A percentile compares a stretch with the other conserved stretches of the same genome.
Evolutionary conservation across 768 basidiomycete species (phyloP).

Genomic region (Omphalotus guepiniiformis): DNA sequence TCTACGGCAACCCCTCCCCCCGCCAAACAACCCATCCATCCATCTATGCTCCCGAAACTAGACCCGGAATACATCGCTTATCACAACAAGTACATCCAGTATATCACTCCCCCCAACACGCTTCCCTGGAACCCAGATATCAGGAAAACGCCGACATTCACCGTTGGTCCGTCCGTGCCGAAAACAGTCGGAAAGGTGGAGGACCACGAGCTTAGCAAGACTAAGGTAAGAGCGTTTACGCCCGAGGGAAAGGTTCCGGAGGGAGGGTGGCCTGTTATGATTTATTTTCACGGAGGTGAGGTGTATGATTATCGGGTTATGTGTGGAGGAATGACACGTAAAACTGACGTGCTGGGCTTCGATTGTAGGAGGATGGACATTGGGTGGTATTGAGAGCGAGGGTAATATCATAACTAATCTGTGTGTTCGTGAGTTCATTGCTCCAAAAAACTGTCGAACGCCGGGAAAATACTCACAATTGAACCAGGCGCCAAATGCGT

Average conservation of each 20-base stretch:
- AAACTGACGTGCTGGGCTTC: background rate
- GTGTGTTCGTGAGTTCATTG: conserved; percentile 51
- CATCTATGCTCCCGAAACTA: conserved; percentile 52
- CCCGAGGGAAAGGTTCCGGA: conserved; percentile 47
- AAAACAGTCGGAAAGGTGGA: conserved; percentile 50
- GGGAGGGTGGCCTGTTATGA: conserved; percentile 65
- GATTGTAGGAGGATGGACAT: conserved; percentile 72
- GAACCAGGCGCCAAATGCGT: conserved; percentile 61
- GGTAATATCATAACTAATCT: conserved; percentile 57
- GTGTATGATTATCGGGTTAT: background rate
- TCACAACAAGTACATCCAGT: conserved; percentile 47
- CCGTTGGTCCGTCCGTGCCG: conserved; percentile 53
- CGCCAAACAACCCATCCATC: conserved; percentile 50
- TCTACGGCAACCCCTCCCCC: too few species aligned
- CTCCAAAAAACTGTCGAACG: too few species aligned
- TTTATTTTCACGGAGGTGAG: conserved; percentile 72
- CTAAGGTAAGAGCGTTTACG: conserved; percentile 59
- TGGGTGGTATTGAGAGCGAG: conserved; percentile 59
- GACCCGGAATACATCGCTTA: conserved; percentile 66
- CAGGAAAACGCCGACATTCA: conserved; percentile 43
- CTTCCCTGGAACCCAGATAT: conserved; percentile 55
- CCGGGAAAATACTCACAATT: too few species aligned
- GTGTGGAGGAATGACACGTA: background rate
- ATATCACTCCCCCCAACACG: conserved; percentile 47
- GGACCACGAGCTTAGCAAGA: conserved; percentile 49